Evolutionary conservation across 2,329 filamentous ascomycete genomes (phyloP).

Genomic region (Fusarium sp.): DNA sequence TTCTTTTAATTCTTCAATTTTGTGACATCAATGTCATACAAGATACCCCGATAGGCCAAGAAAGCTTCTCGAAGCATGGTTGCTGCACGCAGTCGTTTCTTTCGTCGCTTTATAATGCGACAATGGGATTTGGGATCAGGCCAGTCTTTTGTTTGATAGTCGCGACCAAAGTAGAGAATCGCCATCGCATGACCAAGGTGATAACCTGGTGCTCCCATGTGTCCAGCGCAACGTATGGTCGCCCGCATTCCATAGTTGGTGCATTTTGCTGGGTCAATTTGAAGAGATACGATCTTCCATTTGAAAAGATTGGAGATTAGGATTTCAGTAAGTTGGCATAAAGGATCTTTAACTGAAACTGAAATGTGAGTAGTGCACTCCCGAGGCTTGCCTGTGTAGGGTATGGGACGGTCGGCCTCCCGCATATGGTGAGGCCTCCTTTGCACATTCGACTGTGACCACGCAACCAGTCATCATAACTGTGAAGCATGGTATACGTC

Average conservation of each 20-base stretch:
- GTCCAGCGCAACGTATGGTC: neutral
- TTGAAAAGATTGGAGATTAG: fast-evolving
- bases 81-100: neutral
- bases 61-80: neutral
- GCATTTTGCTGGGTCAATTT: neutral
- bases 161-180: neutral
- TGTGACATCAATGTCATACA: neutral
- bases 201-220: neutral
- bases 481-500: neutral
- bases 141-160: neutral
- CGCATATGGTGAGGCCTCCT: neutral
- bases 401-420: neutral
- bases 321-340: neutral
- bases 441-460: neutral
- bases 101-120: neutral
- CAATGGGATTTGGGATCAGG: neutral
- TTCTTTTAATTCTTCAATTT: neutral
- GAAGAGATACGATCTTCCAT: neutral
- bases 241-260: neutral
- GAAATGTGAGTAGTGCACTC: neutral
- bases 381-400: neutral
- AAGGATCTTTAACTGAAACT: neutral
- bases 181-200: neutral
- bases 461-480: too few species aligned
- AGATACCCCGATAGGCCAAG: neutral